Base-by-base conservation (phyloP, 2,329 filamentous ascomycete species). In the Xylariaceae sp. region DNA sequence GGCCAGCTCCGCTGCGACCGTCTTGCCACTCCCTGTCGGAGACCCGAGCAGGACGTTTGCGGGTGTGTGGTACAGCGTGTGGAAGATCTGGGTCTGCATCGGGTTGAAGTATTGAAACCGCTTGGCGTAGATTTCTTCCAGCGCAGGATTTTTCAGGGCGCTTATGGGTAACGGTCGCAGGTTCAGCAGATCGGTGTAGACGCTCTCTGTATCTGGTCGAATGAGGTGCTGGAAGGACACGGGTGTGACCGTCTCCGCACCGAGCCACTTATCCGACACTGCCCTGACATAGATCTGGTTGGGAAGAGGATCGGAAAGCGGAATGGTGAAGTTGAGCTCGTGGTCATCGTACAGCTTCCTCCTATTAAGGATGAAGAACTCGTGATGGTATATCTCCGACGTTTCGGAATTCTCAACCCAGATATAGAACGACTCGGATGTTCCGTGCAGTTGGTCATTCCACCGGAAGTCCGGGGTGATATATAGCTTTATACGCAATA, bases 361-460 rank as follows among this genome's bases (percentile, higher is more conserved):
- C 47, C 88, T 76, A 46, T 81, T 94, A 5, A 98, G 73, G 40
- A 98, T 92, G 65, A 98, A 97, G 63, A 84, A 96, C 60, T 98
- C 92, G 50, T 97, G 87, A 54, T 98, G 92, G 55, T 95, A 97
- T 28, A 98, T 97, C 62, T 97, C 89, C 0, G 88, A 89, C 0
- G 89, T 96, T 54, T 97, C 92, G 0, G 90, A 96, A 59, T 97
- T 95, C 62, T 98, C 92, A 3, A 98, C 90, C 94, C 92, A 98
- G 41, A 98, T 84, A 76, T 94, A 98, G 66, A 94, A 98, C 3
- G 90, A 90, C 57, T 98, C 92, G 0, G 90, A 96, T 3, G 82
- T 88, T 13, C 94, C 94, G 57, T 98, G 89, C 43, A 95, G 78
- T 32, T 85, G 81, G 51, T 97, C 90, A 52, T 95, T 94, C 92